Evolutionary conservation across 1,139 yeast genomes (phyloP), one percentile per base, ranked within the genome.

Genomic region (Suhomyces wounanorum): DNA sequence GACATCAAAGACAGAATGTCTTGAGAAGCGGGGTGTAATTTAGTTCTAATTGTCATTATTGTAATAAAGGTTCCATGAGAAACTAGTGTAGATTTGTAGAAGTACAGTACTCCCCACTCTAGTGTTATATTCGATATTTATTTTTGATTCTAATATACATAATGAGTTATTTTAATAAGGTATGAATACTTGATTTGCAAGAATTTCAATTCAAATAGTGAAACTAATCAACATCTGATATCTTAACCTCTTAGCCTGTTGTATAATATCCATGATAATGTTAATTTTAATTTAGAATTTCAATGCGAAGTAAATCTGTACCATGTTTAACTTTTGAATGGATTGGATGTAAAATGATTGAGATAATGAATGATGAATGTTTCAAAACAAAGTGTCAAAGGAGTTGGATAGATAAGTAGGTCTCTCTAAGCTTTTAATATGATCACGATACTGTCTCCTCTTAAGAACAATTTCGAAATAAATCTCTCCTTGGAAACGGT

Each of bases 401-500:
- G 23, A 21, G 23, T 21, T 21, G 23, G 6, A 3, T 6, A 21
- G 6, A 21, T 21, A 6, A 4, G 23, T 4, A 4, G 23, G 23
- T 4, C 6, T 28, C n/a, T 13, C 14, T 30, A 70, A 5, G 77
- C 77, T 60, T 85, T 87, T 58, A 92, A 75, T 2, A 94, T 84
- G 38, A 94, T 85, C 52, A 94, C 89, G 30, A 94, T 96, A 0
- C 97, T 88, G 69, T 94, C 99, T 0, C 99, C 99, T 68, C 99
- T 81, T 49, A 94, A 75, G 64, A 94, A 95, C 82, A 94, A 77
- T 69, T 94, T 94, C 55, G 92, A 82, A 13, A 94, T 84, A 64
- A 89, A 94, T 59, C 99, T 72, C 66, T 95, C 99, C 61, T 85
- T 84, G 51, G 89, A 77, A 7, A 87, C 79, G 1, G 85, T 76